Conservation (phyloP, 2,329 filamentous ascomycete genomes). For the Colletotrichum tofieldiae region DNA sequence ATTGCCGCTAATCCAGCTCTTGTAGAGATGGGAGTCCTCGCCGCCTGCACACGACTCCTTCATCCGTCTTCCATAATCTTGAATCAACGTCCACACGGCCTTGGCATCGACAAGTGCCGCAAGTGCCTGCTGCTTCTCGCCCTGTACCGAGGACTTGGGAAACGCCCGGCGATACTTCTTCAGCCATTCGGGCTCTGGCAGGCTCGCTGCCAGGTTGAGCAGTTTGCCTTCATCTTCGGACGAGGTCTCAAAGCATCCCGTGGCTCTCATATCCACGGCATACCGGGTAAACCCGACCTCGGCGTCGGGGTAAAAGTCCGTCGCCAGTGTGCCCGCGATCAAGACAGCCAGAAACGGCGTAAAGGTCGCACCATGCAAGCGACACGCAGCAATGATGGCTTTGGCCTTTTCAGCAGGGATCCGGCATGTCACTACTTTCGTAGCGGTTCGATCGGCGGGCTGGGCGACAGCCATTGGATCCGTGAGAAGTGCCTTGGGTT, state of each 20-base stretch:
- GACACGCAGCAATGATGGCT: conserved; percentile 43
- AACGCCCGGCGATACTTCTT: conserved; percentile 29
- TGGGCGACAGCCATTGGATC: conserved; percentile 5
- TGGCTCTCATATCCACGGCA: conserved; percentile 56
- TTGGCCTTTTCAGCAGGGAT: conserved; percentile 29
- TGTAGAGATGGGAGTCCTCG: conserved; percentile 26
- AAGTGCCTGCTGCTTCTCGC: not conserved
- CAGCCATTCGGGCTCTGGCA: conserved; percentile 17
- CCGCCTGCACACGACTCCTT: conserved; percentile 19
- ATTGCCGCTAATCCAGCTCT: conserved; percentile 41
- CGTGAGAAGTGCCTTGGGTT: conserved; percentile 10
- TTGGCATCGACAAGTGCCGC: not conserved
- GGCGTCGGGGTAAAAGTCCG: conserved; percentile 46
- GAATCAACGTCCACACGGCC: conserved; percentile 24
- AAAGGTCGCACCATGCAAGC: conserved; percentile 44
- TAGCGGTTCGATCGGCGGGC: conserved; percentile 14
- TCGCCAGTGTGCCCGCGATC: conserved; percentile 40
- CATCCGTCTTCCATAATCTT: conserved; percentile 29
- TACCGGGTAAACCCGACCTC: conserved; percentile 47
- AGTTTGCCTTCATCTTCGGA: conserved; percentile 18
- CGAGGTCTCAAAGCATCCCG: conserved; percentile 11
- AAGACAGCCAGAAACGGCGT: conserved; percentile 45
- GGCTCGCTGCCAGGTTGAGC: conserved; percentile 35
- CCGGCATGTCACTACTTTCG: conserved; percentile 30
- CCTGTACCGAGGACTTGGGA: not conserved